Percentiles rank a stretch among this genome's conserved stretches.
phyloP scores from a whole-genome alignment of 164 flowering plant genomes.

The Magnolia sinica region DNA sequence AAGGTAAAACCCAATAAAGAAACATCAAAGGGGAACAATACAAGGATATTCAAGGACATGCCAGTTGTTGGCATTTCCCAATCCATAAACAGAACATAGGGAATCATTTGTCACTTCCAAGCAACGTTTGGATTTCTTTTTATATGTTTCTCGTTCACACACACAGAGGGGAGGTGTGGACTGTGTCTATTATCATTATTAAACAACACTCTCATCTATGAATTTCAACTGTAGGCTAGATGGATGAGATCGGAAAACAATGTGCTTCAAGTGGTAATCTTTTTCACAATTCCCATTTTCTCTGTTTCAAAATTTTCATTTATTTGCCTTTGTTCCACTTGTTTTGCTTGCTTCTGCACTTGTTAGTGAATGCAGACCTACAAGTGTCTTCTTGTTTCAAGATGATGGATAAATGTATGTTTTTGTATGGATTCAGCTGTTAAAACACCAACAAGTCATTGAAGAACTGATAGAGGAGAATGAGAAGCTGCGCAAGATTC shows the following conservation, averaged over 20 bases:
- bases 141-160: not conserved
- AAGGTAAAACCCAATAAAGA: not conserved
- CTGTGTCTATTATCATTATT: not conserved
- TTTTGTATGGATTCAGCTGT: conserved; percentile 40
- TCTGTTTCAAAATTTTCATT: not conserved
- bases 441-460: conserved; percentile 72
- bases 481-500: conserved; percentile 60
- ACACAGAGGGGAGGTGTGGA: too few relatives aligned
- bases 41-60: not conserved
- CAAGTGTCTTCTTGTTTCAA: not conserved
- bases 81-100: too few relatives aligned
- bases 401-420: not conserved
- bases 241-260: conserved; percentile 57
- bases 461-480: conserved; percentile 75
- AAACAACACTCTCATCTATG: conserved; percentile 12
- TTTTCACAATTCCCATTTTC: not conserved
- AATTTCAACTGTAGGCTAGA: conserved; percentile 46
- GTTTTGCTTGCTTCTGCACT: not conserved
- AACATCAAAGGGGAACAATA: not conserved
- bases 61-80: not conserved
- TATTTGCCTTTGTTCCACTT: not conserved
- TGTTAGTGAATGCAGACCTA: not conserved
- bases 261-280: conserved; percentile 76
- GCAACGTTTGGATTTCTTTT: not conserved
- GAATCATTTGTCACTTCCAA: too few relatives aligned